Evolutionary conservation across 768 basidiomycete species (phyloP).

Genomic region (Collybiopsis luxurians): DNA sequence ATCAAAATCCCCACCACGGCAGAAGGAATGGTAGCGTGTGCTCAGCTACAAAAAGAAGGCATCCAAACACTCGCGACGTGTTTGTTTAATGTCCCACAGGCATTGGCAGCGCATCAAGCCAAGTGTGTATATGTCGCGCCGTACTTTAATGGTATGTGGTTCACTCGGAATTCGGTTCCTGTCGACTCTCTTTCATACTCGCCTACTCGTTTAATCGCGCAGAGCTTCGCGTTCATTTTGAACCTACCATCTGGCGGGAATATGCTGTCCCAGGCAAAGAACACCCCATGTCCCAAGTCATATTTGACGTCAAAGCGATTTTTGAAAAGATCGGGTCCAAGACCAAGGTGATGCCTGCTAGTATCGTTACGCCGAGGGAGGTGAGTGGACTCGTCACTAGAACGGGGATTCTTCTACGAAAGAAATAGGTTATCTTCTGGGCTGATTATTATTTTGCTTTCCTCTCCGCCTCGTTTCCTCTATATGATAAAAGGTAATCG

Average conservation of each 20-base stretch:
- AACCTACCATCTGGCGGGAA: conserved; percentile 34
- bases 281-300: conserved; percentile 40
- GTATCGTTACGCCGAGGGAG: conserved; percentile 33
- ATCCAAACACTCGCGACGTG: conserved; percentile 55
- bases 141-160: conserved; percentile 49
- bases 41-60: conserved; percentile 37
- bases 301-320: conserved; percentile 33
- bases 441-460: background rate
- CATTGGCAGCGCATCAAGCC: conserved; percentile 51
- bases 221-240: conserved; percentile 50
- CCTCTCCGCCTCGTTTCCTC: background rate
- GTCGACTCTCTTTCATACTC: background rate
- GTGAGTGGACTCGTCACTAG: conserved; percentile 14
- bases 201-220: background rate
- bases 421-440: background rate
- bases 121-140: conserved; percentile 51
- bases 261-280: conserved; percentile 34
- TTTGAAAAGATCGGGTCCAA: conserved; percentile 33
- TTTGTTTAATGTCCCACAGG: conserved; percentile 54
- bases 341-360: conserved; percentile 50
- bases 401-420: background rate
- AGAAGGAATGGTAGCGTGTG: conserved; percentile 49
- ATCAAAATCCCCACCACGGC: conserved; percentile 61
- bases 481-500: conserved; percentile 30
- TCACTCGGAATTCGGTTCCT: conserved; percentile 3